Evolutionary conservation across 2,329 filamentous ascomycete species (phyloP).

Genomic region (Hypoxylon sp.): DNA sequence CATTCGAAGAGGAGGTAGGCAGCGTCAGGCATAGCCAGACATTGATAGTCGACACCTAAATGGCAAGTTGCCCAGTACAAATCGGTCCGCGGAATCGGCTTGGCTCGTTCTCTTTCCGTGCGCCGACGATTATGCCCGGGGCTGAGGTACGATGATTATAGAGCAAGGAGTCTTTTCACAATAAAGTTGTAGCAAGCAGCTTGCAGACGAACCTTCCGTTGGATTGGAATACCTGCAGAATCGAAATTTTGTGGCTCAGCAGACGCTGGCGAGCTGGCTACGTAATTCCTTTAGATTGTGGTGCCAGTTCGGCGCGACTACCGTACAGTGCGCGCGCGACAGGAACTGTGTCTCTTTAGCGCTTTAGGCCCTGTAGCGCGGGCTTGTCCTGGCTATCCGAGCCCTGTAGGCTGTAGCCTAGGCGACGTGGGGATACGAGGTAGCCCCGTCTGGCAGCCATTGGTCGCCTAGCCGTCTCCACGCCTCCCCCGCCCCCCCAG

Average conservation of each 20-base stretch:
- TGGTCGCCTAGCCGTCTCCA: slow-evolving; percentile 24
- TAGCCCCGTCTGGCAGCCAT: not conserved
- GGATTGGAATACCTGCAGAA: slow-evolving; percentile 10
- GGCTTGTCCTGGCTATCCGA: too few relatives aligned
- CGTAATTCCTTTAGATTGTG: slow-evolving; percentile 27
- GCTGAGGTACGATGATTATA: not conserved
- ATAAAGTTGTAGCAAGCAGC: slow-evolving; percentile 7
- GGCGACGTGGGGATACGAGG: slow-evolving; percentile 16
- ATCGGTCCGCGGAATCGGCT: slow-evolving; percentile 1
- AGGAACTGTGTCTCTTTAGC: not conserved
- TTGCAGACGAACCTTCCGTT: too few relatives aligned
- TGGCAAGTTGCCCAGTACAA: slow-evolving; percentile 3
- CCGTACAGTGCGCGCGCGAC: slow-evolving; percentile 1
- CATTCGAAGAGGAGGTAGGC: slow-evolving; percentile 17
- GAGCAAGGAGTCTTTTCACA: not conserved
- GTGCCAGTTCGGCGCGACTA: not conserved
- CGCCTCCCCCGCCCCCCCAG: not conserved
- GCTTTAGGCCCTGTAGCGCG: not conserved
- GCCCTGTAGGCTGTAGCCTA: too few relatives aligned
- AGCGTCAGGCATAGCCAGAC: slow-evolving; percentile 13
- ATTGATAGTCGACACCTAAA: not conserved
- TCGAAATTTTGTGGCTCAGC: slow-evolving; percentile 31
- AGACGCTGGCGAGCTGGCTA: slow-evolving; percentile 28
- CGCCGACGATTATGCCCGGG: slow-evolving; percentile 4
- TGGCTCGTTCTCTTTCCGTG: slow-evolving; percentile 5